Evolutionary conservation across 371 early-diverging fungal species (phyloP).

Genomic region (Phascolomyces articulosus): DNA sequence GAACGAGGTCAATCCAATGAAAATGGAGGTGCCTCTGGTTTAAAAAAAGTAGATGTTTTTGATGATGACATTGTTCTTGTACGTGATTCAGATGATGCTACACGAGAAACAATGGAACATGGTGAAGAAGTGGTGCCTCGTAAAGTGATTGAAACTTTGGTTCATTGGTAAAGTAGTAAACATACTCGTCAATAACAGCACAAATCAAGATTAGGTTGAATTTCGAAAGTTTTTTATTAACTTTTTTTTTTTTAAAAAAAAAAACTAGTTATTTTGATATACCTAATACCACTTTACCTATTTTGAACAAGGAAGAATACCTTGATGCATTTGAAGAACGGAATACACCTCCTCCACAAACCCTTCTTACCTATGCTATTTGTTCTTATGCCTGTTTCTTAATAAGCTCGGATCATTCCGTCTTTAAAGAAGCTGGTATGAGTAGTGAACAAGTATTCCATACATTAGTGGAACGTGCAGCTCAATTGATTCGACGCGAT

Average conservation of each 20-base stretch:
- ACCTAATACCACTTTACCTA: conserved; percentile 32
- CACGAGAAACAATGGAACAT: conserved; percentile 21
- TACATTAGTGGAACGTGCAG: conserved; percentile 29
- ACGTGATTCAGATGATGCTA: conserved; percentile 28
- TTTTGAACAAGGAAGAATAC: conserved; percentile 38
- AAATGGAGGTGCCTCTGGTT: background rate
- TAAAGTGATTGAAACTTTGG: conserved; percentile 25
- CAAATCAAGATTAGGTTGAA: too few species aligned
- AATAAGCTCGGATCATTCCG: conserved; percentile 23
- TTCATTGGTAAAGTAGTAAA: conserved; percentile 21
- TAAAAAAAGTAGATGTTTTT: conserved; percentile 27
- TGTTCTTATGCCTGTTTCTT: conserved; percentile 40
- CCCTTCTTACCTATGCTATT: conserved; percentile 41
- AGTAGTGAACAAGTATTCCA: conserved; percentile 36
- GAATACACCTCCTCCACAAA: conserved; percentile 30
- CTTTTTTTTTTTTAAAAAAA: too few species aligned
- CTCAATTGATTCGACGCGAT: conserved; percentile 26
- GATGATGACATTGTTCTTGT: conserved; percentile 45
- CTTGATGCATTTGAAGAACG: conserved; percentile 38
- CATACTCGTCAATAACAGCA: background rate
- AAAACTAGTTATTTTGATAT: conserved; percentile 32
- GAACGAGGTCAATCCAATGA: background rate
- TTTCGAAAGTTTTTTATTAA: conserved; percentile 1
- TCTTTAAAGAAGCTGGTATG: conserved; percentile 27
- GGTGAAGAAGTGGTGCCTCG: conserved; percentile 29